These are phyloP conservation scores for Ustilago cynodontis DNA, from an alignment of 1,284 basidiomycete genomes.

Conservation along the genomic window DNA sequence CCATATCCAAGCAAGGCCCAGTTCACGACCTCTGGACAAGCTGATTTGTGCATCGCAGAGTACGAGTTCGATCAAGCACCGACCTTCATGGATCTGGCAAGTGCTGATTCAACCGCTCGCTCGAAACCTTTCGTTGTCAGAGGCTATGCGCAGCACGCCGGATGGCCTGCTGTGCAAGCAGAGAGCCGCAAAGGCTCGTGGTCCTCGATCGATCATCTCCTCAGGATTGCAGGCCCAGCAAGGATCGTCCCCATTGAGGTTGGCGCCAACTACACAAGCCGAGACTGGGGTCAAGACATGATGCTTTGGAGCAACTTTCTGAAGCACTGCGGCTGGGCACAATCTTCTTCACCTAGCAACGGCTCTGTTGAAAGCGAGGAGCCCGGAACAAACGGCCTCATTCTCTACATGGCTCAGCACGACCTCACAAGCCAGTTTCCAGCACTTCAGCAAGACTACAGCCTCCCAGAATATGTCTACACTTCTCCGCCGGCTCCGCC, in stretches of 20 bases:
- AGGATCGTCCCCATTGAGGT: constrained; percentile 91
- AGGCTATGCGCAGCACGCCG: constrained; percentile 71
- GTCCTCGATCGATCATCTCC: constrained; percentile 43
- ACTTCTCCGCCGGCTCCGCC: constrained; percentile 72
- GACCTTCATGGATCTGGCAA: constrained; percentile 29
- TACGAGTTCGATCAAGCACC: constrained; percentile 25
- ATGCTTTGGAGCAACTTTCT: constrained; percentile 84
- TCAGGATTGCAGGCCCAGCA: constrained; percentile 74
- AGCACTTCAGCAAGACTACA: constrained; percentile 78
- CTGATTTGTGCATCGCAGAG: constrained; percentile 20
- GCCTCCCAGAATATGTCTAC: constrained; percentile 88
- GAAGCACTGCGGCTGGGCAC: constrained; percentile 73
- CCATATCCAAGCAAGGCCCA: background rate
- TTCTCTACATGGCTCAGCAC: constrained; percentile 92
- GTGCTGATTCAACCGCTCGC: constrained; percentile 1
- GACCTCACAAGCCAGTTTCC: constrained; percentile 88
- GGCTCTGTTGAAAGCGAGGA: background rate
- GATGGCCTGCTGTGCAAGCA: constrained; percentile 80
- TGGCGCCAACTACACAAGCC: constrained; percentile 83
- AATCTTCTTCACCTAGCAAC: background rate
- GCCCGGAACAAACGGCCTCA: background rate
- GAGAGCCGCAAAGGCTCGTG: constrained; percentile 72
- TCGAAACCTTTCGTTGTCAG: constrained; percentile 80
- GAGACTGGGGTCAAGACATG: constrained; percentile 85
- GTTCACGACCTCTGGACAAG: constrained; percentile 10